Evolutionary conservation across 2,329 filamentous ascomycete genomes (phyloP).

Genomic region (Nakataea oryzae): DNA sequence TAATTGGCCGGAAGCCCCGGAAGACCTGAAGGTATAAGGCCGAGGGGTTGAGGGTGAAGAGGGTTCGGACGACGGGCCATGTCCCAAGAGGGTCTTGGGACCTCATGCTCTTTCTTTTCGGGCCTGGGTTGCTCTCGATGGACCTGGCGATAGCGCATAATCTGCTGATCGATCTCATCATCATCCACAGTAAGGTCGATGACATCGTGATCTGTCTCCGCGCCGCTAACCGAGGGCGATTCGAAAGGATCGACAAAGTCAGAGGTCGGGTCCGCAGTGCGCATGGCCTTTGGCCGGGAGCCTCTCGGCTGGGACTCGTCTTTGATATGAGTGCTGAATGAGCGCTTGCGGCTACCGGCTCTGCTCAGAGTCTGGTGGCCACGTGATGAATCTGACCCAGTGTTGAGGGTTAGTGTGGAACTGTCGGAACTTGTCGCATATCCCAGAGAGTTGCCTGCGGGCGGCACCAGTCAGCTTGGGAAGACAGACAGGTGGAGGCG

Average conservation of each 20-base stretch:
- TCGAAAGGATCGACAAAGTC: conserved; percentile 4
- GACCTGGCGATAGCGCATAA: neutral
- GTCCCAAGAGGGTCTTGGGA: neutral
- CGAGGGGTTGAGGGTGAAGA: neutral
- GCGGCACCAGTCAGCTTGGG: neutral
- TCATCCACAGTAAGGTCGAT: conserved; percentile 19
- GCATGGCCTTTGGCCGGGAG: neutral
- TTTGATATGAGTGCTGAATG: conserved; percentile 14
- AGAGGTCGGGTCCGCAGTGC: neutral
- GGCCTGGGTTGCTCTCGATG: neutral
- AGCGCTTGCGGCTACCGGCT: conserved; percentile 14
- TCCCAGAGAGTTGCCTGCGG: neutral
- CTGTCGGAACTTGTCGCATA: neutral
- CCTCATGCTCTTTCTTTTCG: neutral
- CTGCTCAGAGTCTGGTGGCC: neutral
- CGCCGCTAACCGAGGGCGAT: neutral
- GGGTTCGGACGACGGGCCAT: neutral
- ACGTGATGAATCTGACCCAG: neutral
- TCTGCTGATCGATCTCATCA: neutral
- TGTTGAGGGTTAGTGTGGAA: neutral
- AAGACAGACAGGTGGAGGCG: neutral
- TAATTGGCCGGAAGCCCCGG: neutral
- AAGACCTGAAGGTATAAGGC: neutral
- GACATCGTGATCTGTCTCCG: conserved; percentile 2
- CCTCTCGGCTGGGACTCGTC: neutral